Conservation (phyloP, 1,284 basidiomycete species). For the Rhizopogon hawkerae region DNA sequence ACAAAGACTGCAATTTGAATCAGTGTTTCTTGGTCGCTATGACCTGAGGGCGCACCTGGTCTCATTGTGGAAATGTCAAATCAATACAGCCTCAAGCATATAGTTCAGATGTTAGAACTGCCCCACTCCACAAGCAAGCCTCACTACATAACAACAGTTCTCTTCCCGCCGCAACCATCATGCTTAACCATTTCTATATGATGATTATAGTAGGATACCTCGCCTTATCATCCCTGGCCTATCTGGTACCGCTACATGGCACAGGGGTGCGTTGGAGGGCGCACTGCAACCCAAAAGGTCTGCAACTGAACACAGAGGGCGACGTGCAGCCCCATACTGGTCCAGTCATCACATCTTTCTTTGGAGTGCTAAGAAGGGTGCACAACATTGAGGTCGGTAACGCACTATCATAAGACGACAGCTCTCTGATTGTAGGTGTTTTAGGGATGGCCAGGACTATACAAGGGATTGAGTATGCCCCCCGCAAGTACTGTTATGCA, state of each 20-base stretch:
- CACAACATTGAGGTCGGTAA: slow-evolving; percentile 62
- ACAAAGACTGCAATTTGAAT: no score
- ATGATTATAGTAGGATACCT: slow-evolving; percentile 40
- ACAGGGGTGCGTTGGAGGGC: slow-evolving; percentile 66
- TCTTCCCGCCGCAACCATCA: slow-evolving; percentile 18
- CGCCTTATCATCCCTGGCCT: slow-evolving; percentile 35
- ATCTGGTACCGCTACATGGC: slow-evolving; percentile 59
- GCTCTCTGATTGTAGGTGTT: neutral
- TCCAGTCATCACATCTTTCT: slow-evolving; percentile 48
- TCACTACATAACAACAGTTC: slow-evolving; percentile 1
- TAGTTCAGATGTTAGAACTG: no score
- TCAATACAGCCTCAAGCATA: no score
- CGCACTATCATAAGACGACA: neutral
- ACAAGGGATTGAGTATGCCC: slow-evolving; percentile 73
- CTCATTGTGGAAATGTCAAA: no score
- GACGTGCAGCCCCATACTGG: slow-evolving; percentile 61
- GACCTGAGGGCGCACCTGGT: no score
- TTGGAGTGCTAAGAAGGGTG: slow-evolving; percentile 63
- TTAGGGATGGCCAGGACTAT: slow-evolving; percentile 70
- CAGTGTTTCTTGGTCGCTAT: no score
- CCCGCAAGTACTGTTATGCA: slow-evolving; percentile 1
- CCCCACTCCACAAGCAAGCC: no score
- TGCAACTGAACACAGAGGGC: slow-evolving; percentile 65
- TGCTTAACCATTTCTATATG: slow-evolving; percentile 33
- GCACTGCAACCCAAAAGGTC: slow-evolving; percentile 75